Evolutionary conservation across 164 flowering plant species (phyloP).

Genomic region (Liquidambar formosana): DNA sequence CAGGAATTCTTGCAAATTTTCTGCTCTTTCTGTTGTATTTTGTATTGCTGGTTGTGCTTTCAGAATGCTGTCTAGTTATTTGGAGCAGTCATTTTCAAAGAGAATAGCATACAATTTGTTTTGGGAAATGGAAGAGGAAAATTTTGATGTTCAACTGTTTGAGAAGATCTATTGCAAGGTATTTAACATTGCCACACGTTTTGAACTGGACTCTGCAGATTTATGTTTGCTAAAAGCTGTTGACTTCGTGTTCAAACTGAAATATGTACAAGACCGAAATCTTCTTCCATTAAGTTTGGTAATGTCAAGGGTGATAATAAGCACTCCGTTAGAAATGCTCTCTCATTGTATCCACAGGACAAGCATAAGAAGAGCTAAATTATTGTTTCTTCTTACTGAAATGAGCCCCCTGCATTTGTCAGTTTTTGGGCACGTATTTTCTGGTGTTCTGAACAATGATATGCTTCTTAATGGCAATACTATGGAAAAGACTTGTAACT

Average conservation of each 20-base stretch:
- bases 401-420: conserved; percentile 65
- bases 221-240: conserved; percentile 68
- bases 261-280: conserved; percentile 24
- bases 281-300: conserved; percentile 44
- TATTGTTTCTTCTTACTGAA: conserved; percentile 55
- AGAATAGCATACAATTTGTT: conserved; percentile 23
- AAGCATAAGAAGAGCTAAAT: conserved; percentile 48
- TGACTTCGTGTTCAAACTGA: conserved; percentile 29
- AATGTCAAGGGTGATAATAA: conserved; percentile 42
- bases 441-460: conserved; percentile 25
- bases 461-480: conserved; percentile 6
- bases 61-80: conserved; percentile 38
- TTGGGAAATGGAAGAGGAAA: conserved; percentile 34
- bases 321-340: conserved; percentile 57
- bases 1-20: conserved; percentile 20
- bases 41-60: conserved; percentile 57
- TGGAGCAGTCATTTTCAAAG: conserved; percentile 27
- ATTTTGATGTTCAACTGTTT: conserved; percentile 34
- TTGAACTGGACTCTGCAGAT: conserved; percentile 49
- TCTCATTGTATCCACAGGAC: conserved; percentile 48
- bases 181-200: conserved; percentile 35
- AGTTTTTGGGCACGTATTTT: conserved; percentile 55
- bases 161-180: conserved; percentile 50
- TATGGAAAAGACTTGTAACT: conserved; percentile 13
- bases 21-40: conserved; percentile 51